phyloP scores from a whole-genome alignment of 495 filamentous ascomycete species.

The Tirmania nivea region DNA sequence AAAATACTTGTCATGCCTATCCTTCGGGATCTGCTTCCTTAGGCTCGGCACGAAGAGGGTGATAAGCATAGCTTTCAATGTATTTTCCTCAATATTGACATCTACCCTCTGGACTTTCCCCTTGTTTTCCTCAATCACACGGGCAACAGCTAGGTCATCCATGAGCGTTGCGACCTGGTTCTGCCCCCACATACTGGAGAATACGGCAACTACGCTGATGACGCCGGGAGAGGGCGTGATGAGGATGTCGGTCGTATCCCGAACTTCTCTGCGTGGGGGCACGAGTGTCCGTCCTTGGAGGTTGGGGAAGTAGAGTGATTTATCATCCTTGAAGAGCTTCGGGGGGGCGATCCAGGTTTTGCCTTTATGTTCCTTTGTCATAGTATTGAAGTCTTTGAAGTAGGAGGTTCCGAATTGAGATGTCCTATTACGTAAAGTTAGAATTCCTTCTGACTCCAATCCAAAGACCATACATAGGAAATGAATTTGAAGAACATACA shows the following conservation, averaged over 20 bases:
- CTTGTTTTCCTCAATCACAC: slow-evolving; percentile 17
- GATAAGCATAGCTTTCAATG: slow-evolving; percentile 53
- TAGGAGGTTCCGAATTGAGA: slow-evolving; percentile 48
- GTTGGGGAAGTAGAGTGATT: slow-evolving; percentile 84
- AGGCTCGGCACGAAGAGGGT: slow-evolving; percentile 42
- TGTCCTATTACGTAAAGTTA: neutral
- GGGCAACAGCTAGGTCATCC: slow-evolving; percentile 31
- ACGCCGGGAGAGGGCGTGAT: slow-evolving; percentile 26
- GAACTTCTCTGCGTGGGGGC: slow-evolving; percentile 40
- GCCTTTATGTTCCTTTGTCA: slow-evolving; percentile 50
- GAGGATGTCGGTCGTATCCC: slow-evolving; percentile 18
- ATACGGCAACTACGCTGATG: slow-evolving; percentile 58
- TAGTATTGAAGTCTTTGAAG: slow-evolving; percentile 76
- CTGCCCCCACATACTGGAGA: slow-evolving; percentile 66
- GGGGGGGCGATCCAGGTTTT: slow-evolving; percentile 72
- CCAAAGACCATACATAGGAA: no score
- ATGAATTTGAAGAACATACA: slow-evolving; percentile 30
- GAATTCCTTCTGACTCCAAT: no score
- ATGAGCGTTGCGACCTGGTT: slow-evolving; percentile 54
- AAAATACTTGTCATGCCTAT: slow-evolving; percentile 58
- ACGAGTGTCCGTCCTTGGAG: slow-evolving; percentile 52
- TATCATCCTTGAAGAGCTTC: slow-evolving; percentile 48
- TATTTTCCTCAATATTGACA: slow-evolving; percentile 70
- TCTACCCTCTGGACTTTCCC: slow-evolving; percentile 48
- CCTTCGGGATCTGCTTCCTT: slow-evolving; percentile 30